A percentile compares a stretch with the other conserved stretches of the same genome.
Conservation (phyloP, 352 stramenopile species). For the Phytophthora uliginosa region DNA sequence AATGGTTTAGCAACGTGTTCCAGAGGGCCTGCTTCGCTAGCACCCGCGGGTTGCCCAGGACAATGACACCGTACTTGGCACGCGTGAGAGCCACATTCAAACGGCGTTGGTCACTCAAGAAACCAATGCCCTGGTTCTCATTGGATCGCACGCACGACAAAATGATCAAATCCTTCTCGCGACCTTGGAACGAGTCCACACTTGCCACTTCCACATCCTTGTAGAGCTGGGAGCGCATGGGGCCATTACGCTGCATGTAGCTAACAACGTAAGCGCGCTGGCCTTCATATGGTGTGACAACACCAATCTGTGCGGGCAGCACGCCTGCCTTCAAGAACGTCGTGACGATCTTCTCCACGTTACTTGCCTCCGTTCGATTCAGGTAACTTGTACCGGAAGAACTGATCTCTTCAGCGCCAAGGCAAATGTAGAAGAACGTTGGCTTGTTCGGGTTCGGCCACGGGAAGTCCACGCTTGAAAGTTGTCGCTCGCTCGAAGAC, state of each 20-base stretch:
- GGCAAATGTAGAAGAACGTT: constrained; percentile 98
- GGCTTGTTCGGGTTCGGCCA: constrained; percentile 98
- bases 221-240: constrained; percentile 95
- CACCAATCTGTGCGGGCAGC: constrained; percentile 93
- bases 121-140: constrained; percentile 99
- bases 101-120: constrained; percentile 98
- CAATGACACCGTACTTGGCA: constrained; percentile 98
- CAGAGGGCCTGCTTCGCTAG: constrained; percentile 98
- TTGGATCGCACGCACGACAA: constrained; percentile 99
- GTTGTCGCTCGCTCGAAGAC: constrained; percentile 94
- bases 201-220: constrained; percentile 99
- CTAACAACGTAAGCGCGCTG: constrained; percentile 99
- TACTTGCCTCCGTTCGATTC: constrained; percentile 98
- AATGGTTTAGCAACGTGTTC: constrained; percentile 98
- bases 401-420: constrained; percentile 98
- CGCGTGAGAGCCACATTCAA: constrained; percentile 99
- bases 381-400: constrained; percentile 98
- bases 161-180: constrained; percentile 99
- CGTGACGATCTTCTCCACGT: constrained; percentile 99
- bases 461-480: constrained; percentile 94
- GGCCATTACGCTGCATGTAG: constrained; percentile 97
- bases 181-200: constrained; percentile 99
- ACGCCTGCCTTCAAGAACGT: constrained; percentile 96
- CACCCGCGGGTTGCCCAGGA: constrained; percentile 98
- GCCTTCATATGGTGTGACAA: constrained; percentile 99